Conservation (phyloP, 257 asterid genomes). For the Mitragyna speciosa region DNA sequence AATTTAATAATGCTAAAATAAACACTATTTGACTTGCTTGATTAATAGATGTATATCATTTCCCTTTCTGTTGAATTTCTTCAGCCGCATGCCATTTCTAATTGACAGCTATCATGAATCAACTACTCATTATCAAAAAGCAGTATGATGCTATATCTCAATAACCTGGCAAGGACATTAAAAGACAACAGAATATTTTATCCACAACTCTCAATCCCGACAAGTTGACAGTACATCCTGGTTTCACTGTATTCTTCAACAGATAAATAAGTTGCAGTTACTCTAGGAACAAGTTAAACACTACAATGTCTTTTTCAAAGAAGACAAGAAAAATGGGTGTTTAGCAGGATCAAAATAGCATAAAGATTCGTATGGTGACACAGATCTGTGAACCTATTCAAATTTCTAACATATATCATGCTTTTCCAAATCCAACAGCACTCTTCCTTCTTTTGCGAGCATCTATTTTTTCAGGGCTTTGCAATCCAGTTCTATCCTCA, state of each 20-base stretch:
- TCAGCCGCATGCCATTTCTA: background rate
- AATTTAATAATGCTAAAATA: background rate
- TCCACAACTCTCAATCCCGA: background rate
- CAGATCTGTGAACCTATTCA: background rate
- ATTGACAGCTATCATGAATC: background rate
- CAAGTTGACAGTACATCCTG: background rate
- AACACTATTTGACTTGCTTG: background rate
- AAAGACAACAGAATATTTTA: background rate
- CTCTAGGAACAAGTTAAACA: background rate
- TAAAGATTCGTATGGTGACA: background rate
- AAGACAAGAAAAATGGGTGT: background rate
- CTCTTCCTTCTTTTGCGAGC: slow-evolving; percentile 48
- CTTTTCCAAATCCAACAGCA: slow-evolving; percentile 82
- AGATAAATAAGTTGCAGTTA: background rate
- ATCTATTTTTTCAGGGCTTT: slow-evolving; percentile 80
- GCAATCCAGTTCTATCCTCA: slow-evolving; percentile 69
- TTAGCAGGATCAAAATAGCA: background rate
- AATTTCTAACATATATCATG: slow-evolving; percentile 28
- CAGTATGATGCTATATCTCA: background rate
- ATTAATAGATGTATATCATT: no score
- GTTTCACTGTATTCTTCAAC: background rate
- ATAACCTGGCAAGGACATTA: no score
- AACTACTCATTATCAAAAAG: background rate
- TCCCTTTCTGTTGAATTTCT: background rate
- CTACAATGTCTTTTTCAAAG: background rate